A percentile compares a stretch with the other conserved stretches of the same genome.
Evolutionary conservation across 345 rosid species (phyloP).

Genomic region (Turritis glabra): DNA sequence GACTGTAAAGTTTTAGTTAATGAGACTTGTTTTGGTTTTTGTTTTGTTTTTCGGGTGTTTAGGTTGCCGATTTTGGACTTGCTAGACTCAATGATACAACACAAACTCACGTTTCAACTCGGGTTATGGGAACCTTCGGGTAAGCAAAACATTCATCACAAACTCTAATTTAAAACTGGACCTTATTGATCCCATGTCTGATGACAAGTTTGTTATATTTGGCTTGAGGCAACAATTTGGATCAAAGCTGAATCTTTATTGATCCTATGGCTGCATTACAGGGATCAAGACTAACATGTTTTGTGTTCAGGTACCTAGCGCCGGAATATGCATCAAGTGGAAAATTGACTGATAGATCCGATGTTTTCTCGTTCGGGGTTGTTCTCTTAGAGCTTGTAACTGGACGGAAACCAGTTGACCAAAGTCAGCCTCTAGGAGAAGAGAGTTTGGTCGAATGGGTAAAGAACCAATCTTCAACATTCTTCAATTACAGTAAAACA

Average conservation of each 20-base stretch:
- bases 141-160: slow-evolving; percentile 46
- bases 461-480: slow-evolving; percentile 27
- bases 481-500: slow-evolving; percentile 38
- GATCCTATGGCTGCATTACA: too few relatives aligned
- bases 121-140: slow-evolving; percentile 99
- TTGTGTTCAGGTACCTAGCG: slow-evolving; percentile 74
- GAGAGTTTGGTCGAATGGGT: slow-evolving; percentile 99
- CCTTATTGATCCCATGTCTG: slow-evolving; percentile 36
- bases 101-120: slow-evolving; percentile 91
- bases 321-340: slow-evolving; percentile 99
- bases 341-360: slow-evolving; percentile 90
- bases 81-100: slow-evolving; percentile 84
- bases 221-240: too few relatives aligned
- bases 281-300: slow-evolving; percentile 2
- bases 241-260: too few relatives aligned
- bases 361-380: slow-evolving; percentile 94
- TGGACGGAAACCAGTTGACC: slow-evolving; percentile 88
- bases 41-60: neutral
- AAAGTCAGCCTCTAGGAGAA: slow-evolving; percentile 85
- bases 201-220: neutral
- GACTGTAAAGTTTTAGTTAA: neutral
- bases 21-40: slow-evolving; percentile 15
- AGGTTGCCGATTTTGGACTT: slow-evolving; percentile 99
- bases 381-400: slow-evolving; percentile 93
- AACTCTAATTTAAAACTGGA: slow-evolving; percentile 4